Evolutionary conservation across 139 green algal species (phyloP).

Genomic region (Microglena sp.): DNA sequence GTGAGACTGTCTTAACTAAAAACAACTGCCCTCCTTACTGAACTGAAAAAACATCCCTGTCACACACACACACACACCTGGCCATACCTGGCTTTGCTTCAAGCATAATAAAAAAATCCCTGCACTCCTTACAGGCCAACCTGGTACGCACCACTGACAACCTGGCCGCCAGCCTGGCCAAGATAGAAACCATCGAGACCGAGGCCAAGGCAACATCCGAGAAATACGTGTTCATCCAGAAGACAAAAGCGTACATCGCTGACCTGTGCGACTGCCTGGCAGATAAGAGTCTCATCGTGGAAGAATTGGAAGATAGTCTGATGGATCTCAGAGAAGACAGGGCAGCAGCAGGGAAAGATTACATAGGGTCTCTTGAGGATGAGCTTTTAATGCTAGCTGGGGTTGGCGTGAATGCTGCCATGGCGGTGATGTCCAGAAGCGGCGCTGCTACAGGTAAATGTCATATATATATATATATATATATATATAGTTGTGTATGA

Average conservation of each 20-base stretch:
- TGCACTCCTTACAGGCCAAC: slow-evolving; percentile 13
- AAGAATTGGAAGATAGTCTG: slow-evolving; percentile 77
- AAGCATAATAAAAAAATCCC: background rate
- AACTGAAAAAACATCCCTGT: no score
- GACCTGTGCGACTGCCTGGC: slow-evolving; percentile 79
- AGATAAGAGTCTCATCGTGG: slow-evolving; percentile 71
- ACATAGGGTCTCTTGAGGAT: slow-evolving; percentile 5
- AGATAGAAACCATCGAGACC: slow-evolving; percentile 22
- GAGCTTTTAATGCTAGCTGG: slow-evolving; percentile 18
- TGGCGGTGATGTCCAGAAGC: slow-evolving; percentile 41
- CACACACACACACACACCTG: background rate
- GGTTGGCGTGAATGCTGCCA: slow-evolving; percentile 53
- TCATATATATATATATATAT: no score
- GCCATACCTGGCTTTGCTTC: background rate
- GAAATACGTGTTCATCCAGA: slow-evolving; percentile 6
- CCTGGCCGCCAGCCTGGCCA: slow-evolving; percentile 13
- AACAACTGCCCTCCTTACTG: no score
- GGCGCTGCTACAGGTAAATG: slow-evolving; percentile 9
- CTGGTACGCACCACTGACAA: slow-evolving; percentile 10
- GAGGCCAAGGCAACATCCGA: slow-evolving; percentile 13
- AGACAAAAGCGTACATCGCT: slow-evolving; percentile 52
- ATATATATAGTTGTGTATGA: no score
- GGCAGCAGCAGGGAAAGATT: slow-evolving; percentile 7
- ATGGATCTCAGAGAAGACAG: slow-evolving; percentile 3
- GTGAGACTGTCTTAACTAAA: no score